Conservation (phyloP, 2,329 filamentous ascomycete genomes). For the Phialemoniopsis sp. region DNA sequence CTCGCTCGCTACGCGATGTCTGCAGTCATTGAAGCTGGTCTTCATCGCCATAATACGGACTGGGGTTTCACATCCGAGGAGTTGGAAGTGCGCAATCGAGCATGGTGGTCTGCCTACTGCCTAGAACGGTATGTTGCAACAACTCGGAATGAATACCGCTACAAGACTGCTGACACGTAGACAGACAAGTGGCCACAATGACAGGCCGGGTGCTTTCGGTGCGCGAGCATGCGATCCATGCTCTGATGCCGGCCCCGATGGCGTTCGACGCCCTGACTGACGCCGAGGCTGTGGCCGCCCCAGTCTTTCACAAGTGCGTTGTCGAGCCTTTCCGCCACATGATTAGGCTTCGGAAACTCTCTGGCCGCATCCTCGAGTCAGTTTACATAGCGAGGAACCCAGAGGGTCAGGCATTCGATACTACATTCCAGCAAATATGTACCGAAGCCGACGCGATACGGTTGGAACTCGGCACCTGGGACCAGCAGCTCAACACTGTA, state of each 20-base stretch:
- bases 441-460: too few species aligned
- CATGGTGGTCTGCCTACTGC: slow-evolving; percentile 10
- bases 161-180: slow-evolving; percentile 9
- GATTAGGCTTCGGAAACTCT: slow-evolving; percentile 11
- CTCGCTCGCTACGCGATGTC: slow-evolving; percentile 18
- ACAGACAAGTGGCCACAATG: slow-evolving; percentile 15
- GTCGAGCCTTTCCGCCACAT: slow-evolving; percentile 8
- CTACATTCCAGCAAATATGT: too few species aligned
- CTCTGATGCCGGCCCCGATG: slow-evolving; percentile 7
- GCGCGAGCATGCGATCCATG: slow-evolving; percentile 16
- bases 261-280: slow-evolving; percentile 9
- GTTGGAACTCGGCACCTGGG: slow-evolving; percentile 6
- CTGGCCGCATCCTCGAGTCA: slow-evolving; percentile 16
- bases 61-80: slow-evolving; percentile 14
- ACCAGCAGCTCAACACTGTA: slow-evolving; percentile 8
- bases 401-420: slow-evolving; percentile 7
- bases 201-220: slow-evolving; percentile 16
- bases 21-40: slow-evolving; percentile 14
- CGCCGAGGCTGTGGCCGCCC: slow-evolving; percentile 6
- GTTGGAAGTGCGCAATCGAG: slow-evolving; percentile 13
- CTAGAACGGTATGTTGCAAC: too few species aligned
- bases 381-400: slow-evolving; percentile 16
- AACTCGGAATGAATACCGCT: too few species aligned
- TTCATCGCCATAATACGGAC: slow-evolving; percentile 14
- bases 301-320: slow-evolving; percentile 8